A percentile compares a stretch with the other conserved stretches of the same genome.
phyloP scores from a whole-genome alignment of 371 early-diverging fungal genomes.

The Circinella umbellata region DNA sequence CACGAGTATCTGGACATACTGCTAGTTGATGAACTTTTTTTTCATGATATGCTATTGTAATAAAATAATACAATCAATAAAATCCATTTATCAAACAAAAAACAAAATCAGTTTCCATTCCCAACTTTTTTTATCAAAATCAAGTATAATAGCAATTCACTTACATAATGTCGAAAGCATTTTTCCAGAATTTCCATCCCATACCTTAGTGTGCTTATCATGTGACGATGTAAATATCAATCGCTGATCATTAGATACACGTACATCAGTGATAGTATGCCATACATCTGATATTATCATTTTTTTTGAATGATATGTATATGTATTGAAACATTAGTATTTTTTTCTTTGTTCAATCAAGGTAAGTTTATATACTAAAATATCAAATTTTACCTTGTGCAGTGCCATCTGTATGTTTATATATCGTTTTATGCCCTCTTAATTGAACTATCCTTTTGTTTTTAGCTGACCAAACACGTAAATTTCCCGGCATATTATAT shows the following conservation, averaged over 20 bases:
- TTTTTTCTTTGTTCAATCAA: not conserved
- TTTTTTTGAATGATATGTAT: not conserved
- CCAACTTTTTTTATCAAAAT: no score
- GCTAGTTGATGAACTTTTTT: conserved; percentile 22
- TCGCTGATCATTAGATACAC: conserved; percentile 32
- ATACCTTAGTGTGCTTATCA: conserved; percentile 38
- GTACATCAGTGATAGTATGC: conserved; percentile 47
- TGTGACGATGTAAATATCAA: conserved; percentile 38
- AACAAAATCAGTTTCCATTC: not conserved
- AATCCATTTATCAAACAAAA: not conserved
- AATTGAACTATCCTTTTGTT: conserved; percentile 17
- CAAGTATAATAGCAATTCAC: not conserved
- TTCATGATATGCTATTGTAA: conserved; percentile 13
- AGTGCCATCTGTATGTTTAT: not conserved
- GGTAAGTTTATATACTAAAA: not conserved
- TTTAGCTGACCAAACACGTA: conserved; percentile 36
- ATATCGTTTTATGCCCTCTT: conserved; percentile 27
- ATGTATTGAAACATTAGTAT: no score
- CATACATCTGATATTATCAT: conserved; percentile 29
- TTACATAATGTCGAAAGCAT: conserved; percentile 43
- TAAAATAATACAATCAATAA: not conserved
- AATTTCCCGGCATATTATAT: conserved; percentile 48
- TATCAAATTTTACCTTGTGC: conserved; percentile 6
- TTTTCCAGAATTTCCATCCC: conserved; percentile 28
- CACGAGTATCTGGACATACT: conserved; percentile 10